Conservation (phyloP, 768 basidiomycete genomes). For the Mycena epipterygia region DNA sequence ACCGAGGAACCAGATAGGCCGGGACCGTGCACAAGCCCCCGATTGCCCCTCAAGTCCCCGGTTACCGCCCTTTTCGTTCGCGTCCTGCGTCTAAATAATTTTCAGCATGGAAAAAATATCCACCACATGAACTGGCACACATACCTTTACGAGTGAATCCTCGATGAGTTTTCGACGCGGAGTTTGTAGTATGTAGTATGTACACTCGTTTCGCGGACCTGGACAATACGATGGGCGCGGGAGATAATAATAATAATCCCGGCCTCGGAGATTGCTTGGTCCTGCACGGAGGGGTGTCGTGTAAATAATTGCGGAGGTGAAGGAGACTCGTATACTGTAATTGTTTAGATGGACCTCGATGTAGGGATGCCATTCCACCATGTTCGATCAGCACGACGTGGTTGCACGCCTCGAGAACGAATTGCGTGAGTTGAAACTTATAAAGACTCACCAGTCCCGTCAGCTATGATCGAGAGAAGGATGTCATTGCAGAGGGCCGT, state of each 20-base stretch:
- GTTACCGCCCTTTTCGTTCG: constrained; percentile 11
- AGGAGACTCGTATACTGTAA: no score
- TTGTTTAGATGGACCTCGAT: constrained; percentile 9
- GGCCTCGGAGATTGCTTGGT: constrained; percentile 26
- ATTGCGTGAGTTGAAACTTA: neutral
- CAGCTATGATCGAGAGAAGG: constrained; percentile 15
- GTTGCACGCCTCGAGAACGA: constrained; percentile 7
- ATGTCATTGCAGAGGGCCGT: neutral
- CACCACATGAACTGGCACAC: neutral
- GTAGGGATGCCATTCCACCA: constrained; percentile 30
- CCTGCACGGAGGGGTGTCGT: neutral
- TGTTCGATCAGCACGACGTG: constrained; percentile 15
- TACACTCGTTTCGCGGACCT: neutral
- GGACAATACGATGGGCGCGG: constrained; percentile 21
- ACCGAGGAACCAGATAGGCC: no score
- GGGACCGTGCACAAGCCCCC: constrained; percentile 17
- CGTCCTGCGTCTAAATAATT: constrained; percentile 1
- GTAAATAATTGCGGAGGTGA: neutral
- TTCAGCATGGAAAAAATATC: neutral
- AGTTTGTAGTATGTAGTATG: no score
- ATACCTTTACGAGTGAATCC: constrained; percentile 22
- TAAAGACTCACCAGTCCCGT: constrained; percentile 6
- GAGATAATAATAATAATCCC: no score
- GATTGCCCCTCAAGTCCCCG: constrained; percentile 4
- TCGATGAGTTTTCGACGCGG: constrained; percentile 6